Base-by-base conservation (phyloP, 306 rosid genomes). In the Echinosophora koreensis region DNA sequence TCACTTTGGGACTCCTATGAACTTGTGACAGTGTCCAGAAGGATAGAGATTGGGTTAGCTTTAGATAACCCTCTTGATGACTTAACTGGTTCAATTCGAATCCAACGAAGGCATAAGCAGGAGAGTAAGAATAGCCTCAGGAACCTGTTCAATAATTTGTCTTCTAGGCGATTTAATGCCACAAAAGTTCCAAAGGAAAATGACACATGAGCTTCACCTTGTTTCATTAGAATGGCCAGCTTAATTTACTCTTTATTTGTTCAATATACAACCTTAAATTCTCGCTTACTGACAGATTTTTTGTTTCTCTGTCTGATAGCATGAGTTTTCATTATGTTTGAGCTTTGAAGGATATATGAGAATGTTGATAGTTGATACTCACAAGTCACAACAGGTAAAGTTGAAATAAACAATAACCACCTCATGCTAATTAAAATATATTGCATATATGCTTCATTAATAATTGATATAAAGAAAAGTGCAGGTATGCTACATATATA, bases 1-100 rank as follows among this genome's bases (percentile, higher is more conserved):
- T 96, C 98, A 8, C 93, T 92, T 34, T 92, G 97, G 91, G 97
- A 96, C 51, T 89, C 97, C 8, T 96, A 90, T 82, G 99, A 96
- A 86, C 89, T 92, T 52, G 97, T 96, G 52, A 66, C 97, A 2
- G 82, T 92, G 37, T 92, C 94, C 15, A 85, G 84, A 71, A 91
- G 88, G 86, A 82, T 96, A 54, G 98, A 96, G 69, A 60, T 79
- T 0, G 94, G 88, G 18, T 74, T 92, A 15, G 81, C 73, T 16
- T 52, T 82, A 1, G 91, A 88, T 82, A 73, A 83, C 39, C 82
- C 86, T 0, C 82, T 89, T 72, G 66, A 56, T 56, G 83, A 82
- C 10, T 66, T 58, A 1, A 64, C 75, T 35, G 59, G 57, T 22
- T 59, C 79, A 4, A 15, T 16, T 62, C 27, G 50, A 41, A 67